Conservation (phyloP, 257 asterid genomes). For the Cynanchum wilfordii region DNA sequence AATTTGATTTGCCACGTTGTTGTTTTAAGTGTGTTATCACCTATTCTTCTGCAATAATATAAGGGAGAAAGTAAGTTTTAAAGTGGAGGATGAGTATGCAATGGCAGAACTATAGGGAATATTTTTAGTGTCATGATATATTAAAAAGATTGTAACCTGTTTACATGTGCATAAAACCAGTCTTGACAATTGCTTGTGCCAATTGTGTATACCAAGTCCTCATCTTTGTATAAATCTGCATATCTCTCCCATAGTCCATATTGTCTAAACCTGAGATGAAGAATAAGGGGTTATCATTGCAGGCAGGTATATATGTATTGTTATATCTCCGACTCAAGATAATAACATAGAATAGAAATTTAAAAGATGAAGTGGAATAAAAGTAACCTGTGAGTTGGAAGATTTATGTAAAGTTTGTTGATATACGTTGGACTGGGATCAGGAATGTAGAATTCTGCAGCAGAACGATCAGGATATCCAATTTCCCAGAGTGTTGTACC, state of each 20-base stretch:
- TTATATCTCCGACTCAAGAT: too few species aligned
- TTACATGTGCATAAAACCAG: slow-evolving; percentile 77
- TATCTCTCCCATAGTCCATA: slow-evolving; percentile 89
- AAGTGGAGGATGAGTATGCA: background rate
- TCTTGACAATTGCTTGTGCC: slow-evolving; percentile 63
- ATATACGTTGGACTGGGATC: slow-evolving; percentile 68
- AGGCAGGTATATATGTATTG: too few species aligned
- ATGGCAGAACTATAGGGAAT: background rate
- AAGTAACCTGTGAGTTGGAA: slow-evolving; percentile 53
- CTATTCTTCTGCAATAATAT: slow-evolving; percentile 42
- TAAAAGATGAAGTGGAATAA: background rate
- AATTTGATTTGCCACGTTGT: slow-evolving; percentile 77
- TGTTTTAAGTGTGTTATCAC: slow-evolving; percentile 44
- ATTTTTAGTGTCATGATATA: too few species aligned
- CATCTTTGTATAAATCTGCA: slow-evolving; percentile 55
- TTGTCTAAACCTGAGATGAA: slow-evolving; percentile 68
- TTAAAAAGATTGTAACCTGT: slow-evolving; percentile 13
- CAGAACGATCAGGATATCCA: slow-evolving; percentile 83
- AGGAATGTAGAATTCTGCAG: slow-evolving; percentile 72
- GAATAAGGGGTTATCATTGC: background rate
- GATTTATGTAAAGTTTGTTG: slow-evolving; percentile 53
- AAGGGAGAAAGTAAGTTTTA: background rate
- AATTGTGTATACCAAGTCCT: slow-evolving; percentile 62
- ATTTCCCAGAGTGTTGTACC: slow-evolving; percentile 95
- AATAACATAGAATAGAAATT: too few species aligned